Base-by-base conservation (phyloP, 306 rosid species). In the Rosa persica region DNA sequence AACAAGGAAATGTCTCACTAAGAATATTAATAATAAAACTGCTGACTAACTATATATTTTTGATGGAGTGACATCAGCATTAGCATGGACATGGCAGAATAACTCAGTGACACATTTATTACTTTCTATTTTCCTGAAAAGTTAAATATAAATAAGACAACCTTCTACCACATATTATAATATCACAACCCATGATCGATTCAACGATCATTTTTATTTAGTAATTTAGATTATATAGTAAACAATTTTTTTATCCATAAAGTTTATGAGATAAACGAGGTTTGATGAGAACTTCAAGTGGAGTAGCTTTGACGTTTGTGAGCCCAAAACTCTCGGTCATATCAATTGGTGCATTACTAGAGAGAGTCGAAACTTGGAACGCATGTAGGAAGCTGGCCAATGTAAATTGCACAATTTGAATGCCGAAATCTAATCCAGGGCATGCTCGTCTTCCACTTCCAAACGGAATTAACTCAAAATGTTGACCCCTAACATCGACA, bases 341-440 rank as follows among this genome's bases (percentile, higher is more conserved):
- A 22, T 87, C 81, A 12, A 82, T 42, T 0, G 42, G 42, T 19
- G 60, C 67, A 19, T 51, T 8, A 47, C 13, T 0, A 2, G 22
- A 49, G 0, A 73, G 70, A 16, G 57, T 82, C 0, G 5, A 11
- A 16, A 85, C 20, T 7, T 85, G 78, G 20, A 85, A 88, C 2
- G 47, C 81, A 25, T 73, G 88, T 20, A 87, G 12, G 7, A 87
- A 39, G 4, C 20, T 65, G 11, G 87, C 89, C 36, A 83, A 55
- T 0, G 65, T 44, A 0, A 83, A 51, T 3, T 75, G 77, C 66
- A 46, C 40, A 12, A 81, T 6, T 17, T 72, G 82, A 0, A 79
- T 61, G 0, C 76, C 87, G 17, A 72, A 73, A 2, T 74, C 65
- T 13, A 84, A 22, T 19, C 79, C 79, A 4, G 83, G 86, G 23